Evolutionary conservation across 441 rosid species (phyloP).

Genomic region (Adansonia grandidieri): DNA sequence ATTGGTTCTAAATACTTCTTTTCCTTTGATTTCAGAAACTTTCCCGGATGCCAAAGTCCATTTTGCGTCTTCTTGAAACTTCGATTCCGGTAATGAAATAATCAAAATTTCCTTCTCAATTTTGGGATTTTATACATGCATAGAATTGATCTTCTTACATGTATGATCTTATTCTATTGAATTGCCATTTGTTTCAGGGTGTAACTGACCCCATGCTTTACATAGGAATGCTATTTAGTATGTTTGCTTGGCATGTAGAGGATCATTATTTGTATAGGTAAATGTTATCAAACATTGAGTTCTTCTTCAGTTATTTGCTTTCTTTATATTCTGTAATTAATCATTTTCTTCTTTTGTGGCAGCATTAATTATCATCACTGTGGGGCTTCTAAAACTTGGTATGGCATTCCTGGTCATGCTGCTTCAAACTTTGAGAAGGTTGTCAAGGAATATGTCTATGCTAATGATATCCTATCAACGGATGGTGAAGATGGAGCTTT

Average conservation of each 20-base stretch:
- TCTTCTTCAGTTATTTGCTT: constrained; percentile 10
- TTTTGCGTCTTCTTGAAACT: constrained; percentile 85
- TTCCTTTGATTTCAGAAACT: constrained; percentile 55
- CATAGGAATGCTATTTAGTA: constrained; percentile 99
- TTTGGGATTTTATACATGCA: not conserved
- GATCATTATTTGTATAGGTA: constrained; percentile 99
- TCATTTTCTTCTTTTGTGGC: constrained; percentile 33
- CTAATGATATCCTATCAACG: constrained; percentile 67
- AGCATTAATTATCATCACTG: constrained; percentile 99
- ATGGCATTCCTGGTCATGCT: constrained; percentile 95
- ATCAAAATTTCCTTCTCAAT: not conserved
- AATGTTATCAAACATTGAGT: not conserved
- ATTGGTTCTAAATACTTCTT: constrained; percentile 18
- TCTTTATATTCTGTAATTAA: not conserved
- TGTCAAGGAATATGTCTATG: constrained; percentile 82
- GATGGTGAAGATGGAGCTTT: constrained; percentile 97
- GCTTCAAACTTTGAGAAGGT: constrained; percentile 94
- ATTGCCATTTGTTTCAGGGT: constrained; percentile 67
- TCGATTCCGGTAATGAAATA: constrained; percentile 72
- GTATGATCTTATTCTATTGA: constrained; percentile 21
- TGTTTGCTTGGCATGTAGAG: constrained; percentile 99
- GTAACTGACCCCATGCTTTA: constrained; percentile 99
- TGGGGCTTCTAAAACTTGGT: constrained; percentile 99
- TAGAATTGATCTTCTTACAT: not conserved
- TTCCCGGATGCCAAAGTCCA: constrained; percentile 82